These are phyloP conservation scores for Zasmidium cellare DNA, from an alignment of 2,329 filamentous ascomycete species.

Conservation along the genomic window DNA sequence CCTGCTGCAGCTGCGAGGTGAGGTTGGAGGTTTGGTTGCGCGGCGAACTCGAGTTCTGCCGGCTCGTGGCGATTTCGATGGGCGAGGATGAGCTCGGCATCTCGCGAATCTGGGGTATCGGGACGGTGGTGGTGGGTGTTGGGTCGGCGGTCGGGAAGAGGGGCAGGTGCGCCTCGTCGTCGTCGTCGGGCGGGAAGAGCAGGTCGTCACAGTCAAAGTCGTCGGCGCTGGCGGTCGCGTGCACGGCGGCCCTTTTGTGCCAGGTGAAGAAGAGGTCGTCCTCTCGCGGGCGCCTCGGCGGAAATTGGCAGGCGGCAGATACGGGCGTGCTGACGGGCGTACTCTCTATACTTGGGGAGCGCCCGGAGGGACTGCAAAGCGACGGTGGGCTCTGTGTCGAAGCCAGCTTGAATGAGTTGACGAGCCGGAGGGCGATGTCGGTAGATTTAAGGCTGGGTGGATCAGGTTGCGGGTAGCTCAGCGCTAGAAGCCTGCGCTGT, in stretches of 20 bases:
- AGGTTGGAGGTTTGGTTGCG: constrained; percentile 64
- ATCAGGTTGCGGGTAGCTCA: constrained; percentile 5
- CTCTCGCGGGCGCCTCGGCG: constrained; percentile 13
- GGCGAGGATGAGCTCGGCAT: constrained; percentile 58
- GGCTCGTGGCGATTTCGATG: constrained; percentile 59
- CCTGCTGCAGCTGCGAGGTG: constrained; percentile 59
- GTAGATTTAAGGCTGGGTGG: constrained; percentile 13
- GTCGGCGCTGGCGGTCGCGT: constrained; percentile 21
- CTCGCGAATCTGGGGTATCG: constrained; percentile 28
- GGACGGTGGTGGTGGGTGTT: constrained; percentile 6
- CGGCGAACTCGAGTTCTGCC: constrained; percentile 57
- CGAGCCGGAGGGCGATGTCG: constrained; percentile 8
- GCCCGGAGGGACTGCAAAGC: constrained; percentile 16
- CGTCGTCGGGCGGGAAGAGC: constrained; percentile 30
- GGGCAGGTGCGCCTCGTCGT: constrained; percentile 19
- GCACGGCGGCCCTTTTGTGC: constrained; percentile 18
- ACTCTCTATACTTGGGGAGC: constrained; percentile 29
- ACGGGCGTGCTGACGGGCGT: constrained; percentile 29
- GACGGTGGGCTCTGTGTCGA: constrained; percentile 16
- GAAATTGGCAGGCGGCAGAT: constrained; percentile 9
- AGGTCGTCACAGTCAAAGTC: constrained; percentile 33
- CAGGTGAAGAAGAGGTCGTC: constrained; percentile 19
- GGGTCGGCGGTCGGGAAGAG: constrained; percentile 23
- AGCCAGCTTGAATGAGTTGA: constrained; percentile 8
- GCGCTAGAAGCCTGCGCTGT: constrained; percentile 5